Conservation (phyloP, 2,329 filamentous ascomycete genomes). For the Amesomyces nigricolor region DNA sequence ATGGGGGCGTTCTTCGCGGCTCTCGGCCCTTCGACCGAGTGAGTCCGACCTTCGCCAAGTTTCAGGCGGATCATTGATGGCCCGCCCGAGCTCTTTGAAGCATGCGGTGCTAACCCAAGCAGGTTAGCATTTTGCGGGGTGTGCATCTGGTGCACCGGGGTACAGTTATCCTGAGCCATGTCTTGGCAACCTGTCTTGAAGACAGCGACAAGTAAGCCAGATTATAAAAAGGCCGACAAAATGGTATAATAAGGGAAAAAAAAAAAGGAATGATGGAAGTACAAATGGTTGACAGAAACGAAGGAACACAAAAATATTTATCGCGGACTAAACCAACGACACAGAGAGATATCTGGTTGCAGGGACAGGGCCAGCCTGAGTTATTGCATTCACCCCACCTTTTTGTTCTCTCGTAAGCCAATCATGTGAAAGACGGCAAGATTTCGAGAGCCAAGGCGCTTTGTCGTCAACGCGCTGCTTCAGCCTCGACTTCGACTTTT, state of each 20-base stretch:
- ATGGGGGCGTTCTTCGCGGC: slow-evolving; percentile 14
- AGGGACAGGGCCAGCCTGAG: not conserved
- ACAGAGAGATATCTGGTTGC: too few species aligned
- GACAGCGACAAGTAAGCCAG: too few species aligned
- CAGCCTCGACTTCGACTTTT: too few species aligned
- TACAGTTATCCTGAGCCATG: too few species aligned
- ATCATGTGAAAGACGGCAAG: not conserved
- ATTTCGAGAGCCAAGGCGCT: too few species aligned
- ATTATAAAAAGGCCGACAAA: too few species aligned
- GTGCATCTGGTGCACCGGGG: not conserved
- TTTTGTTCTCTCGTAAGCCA: not conserved
- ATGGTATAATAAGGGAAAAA: too few species aligned
- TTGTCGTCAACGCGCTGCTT: not conserved
- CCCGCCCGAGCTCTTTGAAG: slow-evolving; percentile 9
- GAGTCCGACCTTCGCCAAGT: not conserved
- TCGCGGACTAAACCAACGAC: too few species aligned
- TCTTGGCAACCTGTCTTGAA: too few species aligned
- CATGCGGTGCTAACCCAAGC: not conserved
- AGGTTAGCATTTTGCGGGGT: not conserved
- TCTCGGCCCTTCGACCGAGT: slow-evolving; percentile 6
- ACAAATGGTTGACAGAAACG: too few species aligned
- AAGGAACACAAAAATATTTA: too few species aligned
- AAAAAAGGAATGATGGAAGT: too few species aligned
- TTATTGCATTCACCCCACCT: not conserved
- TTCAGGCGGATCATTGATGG: slow-evolving; percentile 22